Evolutionary conservation across 805 yeast genomes (phyloP).

Genomic region (Cyberlindnera lachancei): DNA sequence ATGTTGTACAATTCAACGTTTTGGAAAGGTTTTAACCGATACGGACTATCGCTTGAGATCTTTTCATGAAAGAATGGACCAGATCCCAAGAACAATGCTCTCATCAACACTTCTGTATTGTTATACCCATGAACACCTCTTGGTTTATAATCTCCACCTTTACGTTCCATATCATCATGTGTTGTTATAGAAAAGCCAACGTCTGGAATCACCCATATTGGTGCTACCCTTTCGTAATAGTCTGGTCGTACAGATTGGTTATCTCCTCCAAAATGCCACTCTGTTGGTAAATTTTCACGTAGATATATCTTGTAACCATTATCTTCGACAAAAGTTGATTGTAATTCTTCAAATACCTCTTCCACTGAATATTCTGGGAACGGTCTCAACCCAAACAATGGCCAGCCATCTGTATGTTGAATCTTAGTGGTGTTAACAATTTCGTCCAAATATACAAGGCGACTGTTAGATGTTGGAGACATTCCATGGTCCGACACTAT

Average conservation of each 20-base stretch:
- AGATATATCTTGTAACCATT: conserved; percentile 39
- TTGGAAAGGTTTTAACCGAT: conserved; percentile 49
- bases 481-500: conserved; percentile 90
- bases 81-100: conserved; percentile 69
- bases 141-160: conserved; percentile 17
- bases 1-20: conserved; percentile 72
- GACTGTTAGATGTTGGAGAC: conserved; percentile 73
- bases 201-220: conserved; percentile 78
- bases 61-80: conserved; percentile 66
- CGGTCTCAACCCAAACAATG: conserved; percentile 73
- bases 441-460: conserved; percentile 70
- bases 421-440: conserved; percentile 44
- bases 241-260: conserved; percentile 3
- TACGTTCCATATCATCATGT: conserved; percentile 40
- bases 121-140: conserved; percentile 82
- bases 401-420: conserved; percentile 76
- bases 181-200: conserved; percentile 75
- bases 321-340: conserved; percentile 21
- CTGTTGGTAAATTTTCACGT: conserved; percentile 44
- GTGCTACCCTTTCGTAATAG: conserved; percentile 64
- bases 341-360: conserved; percentile 40
- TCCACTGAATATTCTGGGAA: conserved; percentile 29
- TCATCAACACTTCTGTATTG: conserved; percentile 69
- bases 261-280: conserved; percentile 26
- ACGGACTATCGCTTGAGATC: conserved; percentile 8